These are phyloP conservation scores for Rhododendron vialii DNA, from an alignment of 148 eudicot genomes.

Conservation along the genomic window DNA sequence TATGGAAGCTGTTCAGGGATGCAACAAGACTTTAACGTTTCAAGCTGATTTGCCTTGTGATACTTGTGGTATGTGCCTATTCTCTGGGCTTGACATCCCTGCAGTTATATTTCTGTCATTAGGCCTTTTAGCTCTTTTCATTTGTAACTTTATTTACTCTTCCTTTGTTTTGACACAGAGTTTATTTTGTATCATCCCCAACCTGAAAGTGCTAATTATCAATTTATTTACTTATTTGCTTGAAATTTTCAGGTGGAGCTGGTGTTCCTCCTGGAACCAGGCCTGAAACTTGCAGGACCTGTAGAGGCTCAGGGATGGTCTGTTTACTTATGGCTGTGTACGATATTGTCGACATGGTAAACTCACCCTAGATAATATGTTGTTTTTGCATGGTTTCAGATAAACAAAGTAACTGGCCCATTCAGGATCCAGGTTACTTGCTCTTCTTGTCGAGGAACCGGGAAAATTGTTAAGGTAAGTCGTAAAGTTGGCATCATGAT, in stretches of 20 bases:
- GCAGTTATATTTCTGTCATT: not conserved
- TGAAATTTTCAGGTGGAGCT: conserved; percentile 58
- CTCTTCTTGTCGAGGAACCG: conserved; percentile 61
- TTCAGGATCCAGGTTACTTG: conserved; percentile 63
- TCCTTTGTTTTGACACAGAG: not conserved
- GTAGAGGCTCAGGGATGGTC: conserved; percentile 85
- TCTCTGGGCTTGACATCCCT: not conserved
- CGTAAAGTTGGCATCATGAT: not conserved
- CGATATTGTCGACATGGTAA: not conserved
- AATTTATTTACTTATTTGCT: not conserved
- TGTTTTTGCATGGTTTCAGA: conserved; percentile 36
- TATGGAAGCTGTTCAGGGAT: conserved; percentile 99
- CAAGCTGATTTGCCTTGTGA: conserved; percentile 73
- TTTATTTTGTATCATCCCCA: not conserved
- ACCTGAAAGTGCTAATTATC: not conserved
- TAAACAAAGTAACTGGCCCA: conserved; percentile 55
- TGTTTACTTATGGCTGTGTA: conserved; percentile 19
- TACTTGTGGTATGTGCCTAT: conserved; percentile 65
- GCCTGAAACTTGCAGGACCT: conserved; percentile 83
- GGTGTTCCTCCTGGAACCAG: conserved; percentile 96
- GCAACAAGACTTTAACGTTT: conserved; percentile 66
- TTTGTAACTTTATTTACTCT: not conserved
- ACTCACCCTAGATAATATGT: not conserved
- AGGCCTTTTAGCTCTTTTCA: not conserved
- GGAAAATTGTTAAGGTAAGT: conserved; percentile 72